These are phyloP conservation scores for Scedosporium apiospermum DNA, from an alignment of 2,329 filamentous ascomycete genomes.

Conservation along the genomic window DNA sequence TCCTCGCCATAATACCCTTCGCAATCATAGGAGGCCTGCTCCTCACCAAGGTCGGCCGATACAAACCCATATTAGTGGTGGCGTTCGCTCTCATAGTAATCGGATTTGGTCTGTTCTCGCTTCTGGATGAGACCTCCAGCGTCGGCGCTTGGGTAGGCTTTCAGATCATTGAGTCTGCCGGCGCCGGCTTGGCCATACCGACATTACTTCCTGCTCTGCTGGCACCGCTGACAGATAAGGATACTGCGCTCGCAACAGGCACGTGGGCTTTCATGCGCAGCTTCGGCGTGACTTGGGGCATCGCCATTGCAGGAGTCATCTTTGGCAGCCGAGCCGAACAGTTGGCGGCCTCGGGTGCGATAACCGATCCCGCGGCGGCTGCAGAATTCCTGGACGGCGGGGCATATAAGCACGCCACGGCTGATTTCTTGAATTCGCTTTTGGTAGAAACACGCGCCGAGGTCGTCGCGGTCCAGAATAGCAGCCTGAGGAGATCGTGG, in stretches of 20 bases:
- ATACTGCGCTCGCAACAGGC: conserved; percentile 26
- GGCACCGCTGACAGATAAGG: conserved; percentile 25
- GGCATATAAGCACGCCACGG: conserved; percentile 17
- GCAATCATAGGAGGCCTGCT: conserved; percentile 16
- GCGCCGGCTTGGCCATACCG: conserved; percentile 30
- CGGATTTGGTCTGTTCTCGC: conserved; percentile 32
- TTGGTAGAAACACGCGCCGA: conserved; percentile 8
- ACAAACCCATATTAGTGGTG: conserved; percentile 31
- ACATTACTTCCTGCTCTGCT: conserved; percentile 32
- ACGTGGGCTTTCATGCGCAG: conserved; percentile 35
- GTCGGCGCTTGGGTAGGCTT: conserved; percentile 33
- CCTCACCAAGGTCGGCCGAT: conserved; percentile 31
- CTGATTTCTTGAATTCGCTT: conserved; percentile 12
- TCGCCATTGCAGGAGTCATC: conserved; percentile 30
- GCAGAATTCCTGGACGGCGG: conserved; percentile 12
- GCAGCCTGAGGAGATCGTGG: conserved; percentile 13
- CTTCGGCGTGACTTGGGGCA: conserved; percentile 37
- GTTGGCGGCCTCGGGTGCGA: conserved; percentile 9
- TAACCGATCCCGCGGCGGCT: conserved; percentile 8
- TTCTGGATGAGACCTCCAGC: conserved; percentile 22
- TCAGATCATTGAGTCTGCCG: conserved; percentile 29
- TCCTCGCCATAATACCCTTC: conserved; percentile 7
- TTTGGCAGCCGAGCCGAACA: conserved; percentile 20
- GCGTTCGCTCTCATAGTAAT: conserved; percentile 23
- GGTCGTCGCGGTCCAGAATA: conserved; percentile 13